Base-by-base conservation (phyloP, 2,329 filamentous ascomycete genomes). In the Stachybotrys elegans region DNA sequence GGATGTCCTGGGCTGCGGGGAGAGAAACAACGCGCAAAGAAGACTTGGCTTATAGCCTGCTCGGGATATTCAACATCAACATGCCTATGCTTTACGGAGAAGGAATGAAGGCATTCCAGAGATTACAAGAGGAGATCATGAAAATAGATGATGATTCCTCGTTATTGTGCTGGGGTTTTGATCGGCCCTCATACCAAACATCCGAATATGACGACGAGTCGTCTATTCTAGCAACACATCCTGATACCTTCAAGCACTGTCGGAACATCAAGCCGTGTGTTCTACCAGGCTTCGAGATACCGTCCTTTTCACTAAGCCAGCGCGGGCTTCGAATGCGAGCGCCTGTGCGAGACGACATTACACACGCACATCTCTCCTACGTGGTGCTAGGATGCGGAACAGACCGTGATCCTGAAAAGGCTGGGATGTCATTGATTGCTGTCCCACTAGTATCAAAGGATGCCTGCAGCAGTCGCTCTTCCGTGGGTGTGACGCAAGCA, bases 51-150 rank as follows among this genome's bases (percentile, higher is more conserved):
- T 43, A 43, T 21, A 35, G 41, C 16, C 29, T 43, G 4, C n/a
- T 43, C 3, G 41, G 41, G 4, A 22, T 43, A 9, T 37, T 43
- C 13, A 20, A 37, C 17, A 31, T 43, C 14, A 35, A 22, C 27
- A 43, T 43, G 41, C 29, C 41, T 9, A 27, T 43, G 41, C 19
- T 43, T 6, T 43, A 37, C 41, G 41, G 27, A n/a, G 41, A 43
- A 31, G 41, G 34, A 11, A 36, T 36, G 34, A 45, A 45, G 22
- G 34, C 34, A 19, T 43, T 35, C 22, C 17, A 32, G n/a, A 16
- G 32, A 22, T 17, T 43, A 21, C 41, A 43, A 21, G 41, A 43
- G 27, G 41, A 43, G 17, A 43, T 43, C 14, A 37, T 44, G 39
- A 36, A 40, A 20, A 20, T 36, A 16, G 34, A 36, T 17, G 34